phyloP scores from a whole-genome alignment of 495 filamentous ascomycete genomes.

The Aspergillus incahuasiensis region DNA sequence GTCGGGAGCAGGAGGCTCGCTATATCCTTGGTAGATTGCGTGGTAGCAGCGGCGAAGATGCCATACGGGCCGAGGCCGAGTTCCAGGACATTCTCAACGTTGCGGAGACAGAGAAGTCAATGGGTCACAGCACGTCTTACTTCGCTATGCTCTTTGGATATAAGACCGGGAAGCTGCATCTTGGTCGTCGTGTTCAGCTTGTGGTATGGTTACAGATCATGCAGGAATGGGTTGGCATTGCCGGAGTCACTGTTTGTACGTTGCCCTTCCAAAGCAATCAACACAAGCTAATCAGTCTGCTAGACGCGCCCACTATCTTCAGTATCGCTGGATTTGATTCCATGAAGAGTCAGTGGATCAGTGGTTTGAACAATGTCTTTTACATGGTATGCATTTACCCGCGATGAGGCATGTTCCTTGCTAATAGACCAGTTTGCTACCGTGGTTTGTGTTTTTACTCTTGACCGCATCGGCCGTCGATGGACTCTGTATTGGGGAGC shows the following conservation, averaged over 20 bases:
- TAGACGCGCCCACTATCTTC: slow-evolving; percentile 60
- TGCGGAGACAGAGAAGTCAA: slow-evolving; percentile 52
- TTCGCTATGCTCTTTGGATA: slow-evolving; percentile 60
- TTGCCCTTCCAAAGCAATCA: slow-evolving; percentile 6
- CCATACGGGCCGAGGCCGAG: slow-evolving; percentile 52
- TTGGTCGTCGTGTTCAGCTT: slow-evolving; percentile 60
- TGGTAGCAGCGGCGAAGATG: slow-evolving; percentile 52
- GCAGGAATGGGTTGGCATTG: slow-evolving; percentile 71
- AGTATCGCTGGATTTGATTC: slow-evolving; percentile 59
- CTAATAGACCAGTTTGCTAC: slow-evolving; percentile 44
- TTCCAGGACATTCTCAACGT: slow-evolving; percentile 59
- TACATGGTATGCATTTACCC: slow-evolving; percentile 40
- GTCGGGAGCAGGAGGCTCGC: slow-evolving; percentile 56
- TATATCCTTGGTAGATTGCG: slow-evolving; percentile 60
- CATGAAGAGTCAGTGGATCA: slow-evolving; percentile 61
- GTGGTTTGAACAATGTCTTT: slow-evolving; percentile 64
- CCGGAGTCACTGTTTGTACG: slow-evolving; percentile 62
- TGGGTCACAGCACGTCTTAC: slow-evolving; percentile 50
- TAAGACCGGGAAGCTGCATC: slow-evolving; percentile 59
- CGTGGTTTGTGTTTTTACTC: slow-evolving; percentile 62
- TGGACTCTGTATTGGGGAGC: slow-evolving; percentile 68
- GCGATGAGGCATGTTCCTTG: background rate
- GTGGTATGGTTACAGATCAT: slow-evolving; percentile 71
- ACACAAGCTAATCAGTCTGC: background rate
- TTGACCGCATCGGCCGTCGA: slow-evolving; percentile 64